Conservation (phyloP, 2,329 filamentous ascomycete genomes). For the Alternaria gansuensis region DNA sequence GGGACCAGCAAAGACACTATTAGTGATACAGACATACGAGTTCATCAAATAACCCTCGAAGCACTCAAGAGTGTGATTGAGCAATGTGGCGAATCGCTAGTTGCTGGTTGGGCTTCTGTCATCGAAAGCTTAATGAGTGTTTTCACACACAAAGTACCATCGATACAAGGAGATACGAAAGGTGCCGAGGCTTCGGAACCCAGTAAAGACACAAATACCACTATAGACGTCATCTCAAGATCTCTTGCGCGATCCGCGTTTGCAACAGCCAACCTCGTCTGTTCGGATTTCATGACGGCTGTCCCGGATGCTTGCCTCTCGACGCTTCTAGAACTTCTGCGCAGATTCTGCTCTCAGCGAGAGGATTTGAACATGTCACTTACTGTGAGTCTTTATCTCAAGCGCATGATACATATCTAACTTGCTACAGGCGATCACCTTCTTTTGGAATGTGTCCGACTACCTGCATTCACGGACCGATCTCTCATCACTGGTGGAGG, state of each 20-base stretch:
- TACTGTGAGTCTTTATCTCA: slow-evolving; percentile 66
- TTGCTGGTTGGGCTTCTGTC: slow-evolving; percentile 83
- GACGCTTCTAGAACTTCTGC: slow-evolving; percentile 86
- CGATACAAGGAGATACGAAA: neutral
- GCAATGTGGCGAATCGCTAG: slow-evolving; percentile 83
- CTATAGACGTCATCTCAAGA: slow-evolving; percentile 63
- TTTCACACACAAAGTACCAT: slow-evolving; percentile 59
- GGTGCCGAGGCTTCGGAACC: neutral
- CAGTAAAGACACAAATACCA: neutral
- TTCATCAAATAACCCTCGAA: slow-evolving; percentile 82
- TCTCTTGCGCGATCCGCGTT: slow-evolving; percentile 87
- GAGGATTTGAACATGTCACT: slow-evolving; percentile 95
- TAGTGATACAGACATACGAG: slow-evolving; percentile 74
- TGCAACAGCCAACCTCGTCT: slow-evolving; percentile 87
- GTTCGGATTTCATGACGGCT: slow-evolving; percentile 88
- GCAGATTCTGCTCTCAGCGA: slow-evolving; percentile 86
- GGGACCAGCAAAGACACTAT: slow-evolving; percentile 64
- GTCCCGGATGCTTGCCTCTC: slow-evolving; percentile 74
- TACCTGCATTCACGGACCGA: slow-evolving; percentile 70
- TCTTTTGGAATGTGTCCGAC: slow-evolving; percentile 95
- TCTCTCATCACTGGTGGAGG: slow-evolving; percentile 43
- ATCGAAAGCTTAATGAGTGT: slow-evolving; percentile 87
- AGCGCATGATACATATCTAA: slow-evolving; percentile 13
- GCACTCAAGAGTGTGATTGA: slow-evolving; percentile 84
- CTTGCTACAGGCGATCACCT: slow-evolving; percentile 76